Evolutionary conservation across 352 stramenopile species (phyloP), one percentile per base, ranked within the genome.

Genomic region (Thalassiosira hispida): DNA sequence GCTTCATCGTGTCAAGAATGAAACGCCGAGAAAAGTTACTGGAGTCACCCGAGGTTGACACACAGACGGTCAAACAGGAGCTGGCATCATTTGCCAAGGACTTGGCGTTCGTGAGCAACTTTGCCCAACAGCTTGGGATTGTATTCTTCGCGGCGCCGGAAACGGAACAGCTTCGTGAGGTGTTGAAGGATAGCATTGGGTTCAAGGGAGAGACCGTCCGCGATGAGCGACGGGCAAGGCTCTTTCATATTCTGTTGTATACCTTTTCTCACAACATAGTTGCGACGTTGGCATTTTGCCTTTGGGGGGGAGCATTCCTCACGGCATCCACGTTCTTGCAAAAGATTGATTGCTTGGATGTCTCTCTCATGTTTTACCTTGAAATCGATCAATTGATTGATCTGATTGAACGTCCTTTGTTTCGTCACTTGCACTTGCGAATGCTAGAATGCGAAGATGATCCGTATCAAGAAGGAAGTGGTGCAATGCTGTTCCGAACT

Each of bases 221-320:
- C 64, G 87, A 92, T 40, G 68, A 79, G 20, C 73, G 79, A 20
- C 59, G 81, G 38, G 74, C 60, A 16, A 52, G 75, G n/a, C 60
- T 94, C 0, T 94, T 94, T 71, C 83, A 92, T 47, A 93, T 94
- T 69, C 75, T 94, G 29, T 62, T 94, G 7, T 55, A 93, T 69
- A 84, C 87, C 7, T 92, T 93, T 65, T 80, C 89, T 20, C 87
- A 94, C 49, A 92, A 92, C 52, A 69, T 93, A 20, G 85, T 87
- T 8, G 77, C 87, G 18, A 76, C 83, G 20, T 69, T 91, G 25
- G 83, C 85, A 14, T 79, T 94, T 16, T 92, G 85, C 70, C 72
- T 94, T 1, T 94, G 89, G 89, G 76, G 73, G 52, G 85, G 87
- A 57, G 89, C 89, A 42, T 93, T 84, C 59, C 76, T 86, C 33